These are phyloP conservation scores for Panicum hallii DNA, from an alignment of 202 grass and related monocot species.

Conservation along the genomic window DNA sequence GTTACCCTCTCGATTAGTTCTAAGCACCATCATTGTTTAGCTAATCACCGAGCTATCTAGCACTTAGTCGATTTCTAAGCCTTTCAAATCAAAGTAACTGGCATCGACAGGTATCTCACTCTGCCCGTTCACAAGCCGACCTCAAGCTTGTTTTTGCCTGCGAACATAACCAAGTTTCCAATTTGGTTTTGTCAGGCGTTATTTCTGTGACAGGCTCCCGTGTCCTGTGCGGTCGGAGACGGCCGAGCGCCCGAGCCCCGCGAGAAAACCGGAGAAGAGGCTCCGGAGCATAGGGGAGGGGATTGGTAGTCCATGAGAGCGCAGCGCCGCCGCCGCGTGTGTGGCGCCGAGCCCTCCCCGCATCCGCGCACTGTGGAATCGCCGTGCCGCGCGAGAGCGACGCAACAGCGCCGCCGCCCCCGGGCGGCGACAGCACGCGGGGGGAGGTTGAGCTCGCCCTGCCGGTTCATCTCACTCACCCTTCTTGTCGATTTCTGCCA, in stretches of 20 bases:
- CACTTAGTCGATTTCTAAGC: too few species aligned
- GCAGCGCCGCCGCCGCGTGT: constrained; percentile 17
- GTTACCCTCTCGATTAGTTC: too few species aligned
- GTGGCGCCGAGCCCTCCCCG: constrained; percentile 24
- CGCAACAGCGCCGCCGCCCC: constrained; percentile 2
- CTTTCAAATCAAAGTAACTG: neutral
- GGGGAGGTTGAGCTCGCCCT: neutral
- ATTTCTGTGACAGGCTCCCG: neutral
- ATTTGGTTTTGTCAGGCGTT: constrained; percentile 5
- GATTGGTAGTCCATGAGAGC: constrained; percentile 28
- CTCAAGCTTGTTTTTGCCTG: too few species aligned
- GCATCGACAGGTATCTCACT: neutral
- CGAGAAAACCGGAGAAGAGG: neutral
- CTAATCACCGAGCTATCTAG: too few species aligned
- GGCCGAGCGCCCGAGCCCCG: neutral
- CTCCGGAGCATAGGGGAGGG: neutral
- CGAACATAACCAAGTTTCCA: neutral
- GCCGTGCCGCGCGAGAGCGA: constrained; percentile 34
- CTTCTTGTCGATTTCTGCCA: neutral
- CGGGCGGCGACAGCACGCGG: neutral
- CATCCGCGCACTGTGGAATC: constrained; percentile 28
- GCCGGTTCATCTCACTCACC: neutral
- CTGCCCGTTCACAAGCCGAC: neutral
- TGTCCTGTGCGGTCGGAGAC: neutral
- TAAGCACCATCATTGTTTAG: too few species aligned